Evolutionary conservation across 2,329 filamentous ascomycete genomes (phyloP), one percentile per base, ranked within the genome.

Genomic region (Exophiala alcalophila): DNA sequence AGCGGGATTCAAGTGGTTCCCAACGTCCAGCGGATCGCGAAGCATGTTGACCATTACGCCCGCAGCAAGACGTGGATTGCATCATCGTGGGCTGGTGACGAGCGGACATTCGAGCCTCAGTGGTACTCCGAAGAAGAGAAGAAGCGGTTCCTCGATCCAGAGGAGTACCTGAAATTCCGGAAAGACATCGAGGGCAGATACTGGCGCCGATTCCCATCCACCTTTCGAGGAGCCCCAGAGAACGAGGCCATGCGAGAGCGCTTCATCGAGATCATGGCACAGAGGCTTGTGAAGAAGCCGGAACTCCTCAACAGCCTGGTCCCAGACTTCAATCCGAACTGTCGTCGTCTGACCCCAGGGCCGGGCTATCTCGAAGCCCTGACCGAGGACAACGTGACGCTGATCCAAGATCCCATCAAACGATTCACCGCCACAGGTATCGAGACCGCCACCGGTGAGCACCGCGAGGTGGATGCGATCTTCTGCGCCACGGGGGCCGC

Each of bases 311-410:
- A 61, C 16, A 24, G 64, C 44, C 49, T 72, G 2, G 47, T 70
- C 1, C 68, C 69, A 2, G 52, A 61, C 10, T 71, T 68, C 40
- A 60, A 61, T 5, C 61, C 66, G 3, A 60, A 61, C n/a, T 71
- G 68, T 43, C 61, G 68, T 24, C 44, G 53, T 10, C 37, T 53
- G 18, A 86, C 82, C 0, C 79, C 81, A 0, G 80, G 81, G 0
- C 80, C 80, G 0, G 81, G 80, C 0, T 85, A 85, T 53, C 71
- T 86, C 4, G 81, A 84, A 57, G 78, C 80, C 0, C 65, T 84
- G 18, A 69, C 72, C 0, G 70, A 77, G 49, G 70, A 74, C 4
- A 83, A 84, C 39, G 79, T 83, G n/a, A 69, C 71, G 10, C 80
- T 78, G 51, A 77, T 83, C 53, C 69, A 69, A 23, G 72, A 70